Percentiles rank a stretch among this genome's conserved stretches.
These are phyloP conservation scores for Trametes sanguinea DNA, from an alignment of 768 basidiomycete genomes.

Conservation along the genomic window DNA sequence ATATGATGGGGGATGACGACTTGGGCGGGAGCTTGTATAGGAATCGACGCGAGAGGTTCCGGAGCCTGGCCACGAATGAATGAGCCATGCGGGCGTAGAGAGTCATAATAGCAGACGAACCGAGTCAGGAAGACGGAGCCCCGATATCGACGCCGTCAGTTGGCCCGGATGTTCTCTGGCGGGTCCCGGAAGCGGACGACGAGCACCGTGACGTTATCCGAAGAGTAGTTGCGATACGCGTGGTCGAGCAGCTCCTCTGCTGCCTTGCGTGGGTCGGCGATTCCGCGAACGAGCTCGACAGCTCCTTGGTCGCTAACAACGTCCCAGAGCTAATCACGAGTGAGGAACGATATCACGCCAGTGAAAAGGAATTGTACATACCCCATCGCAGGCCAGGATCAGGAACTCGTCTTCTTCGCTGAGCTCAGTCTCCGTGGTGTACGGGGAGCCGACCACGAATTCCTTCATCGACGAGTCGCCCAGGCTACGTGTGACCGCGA, in stretches of 20 bases:
- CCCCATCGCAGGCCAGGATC: slow-evolving; percentile 96
- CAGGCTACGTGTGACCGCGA: slow-evolving; percentile 93
- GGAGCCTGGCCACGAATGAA: slow-evolving; percentile 6
- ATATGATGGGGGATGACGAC: slow-evolving; percentile 16
- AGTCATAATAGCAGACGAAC: not conserved
- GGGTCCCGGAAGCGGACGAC: slow-evolving; percentile 78
- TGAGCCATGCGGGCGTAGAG: not conserved
- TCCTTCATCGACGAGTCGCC: slow-evolving; percentile 99
- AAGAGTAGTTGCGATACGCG: slow-evolving; percentile 85
- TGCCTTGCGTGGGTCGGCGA: slow-evolving; percentile 81
- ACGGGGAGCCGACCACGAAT: slow-evolving; percentile 96
- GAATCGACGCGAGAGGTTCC: slow-evolving; percentile 17
- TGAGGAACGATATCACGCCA: not conserved
- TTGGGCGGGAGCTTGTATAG: slow-evolving; percentile 20
- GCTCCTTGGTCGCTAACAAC: slow-evolving; percentile 90
- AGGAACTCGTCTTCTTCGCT: slow-evolving; percentile 92
- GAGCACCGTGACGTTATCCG: slow-evolving; percentile 92
- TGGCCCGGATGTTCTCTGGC: slow-evolving; percentile 22
- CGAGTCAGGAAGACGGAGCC: slow-evolving; percentile 17
- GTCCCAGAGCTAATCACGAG: slow-evolving; percentile 81
- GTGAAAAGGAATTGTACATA: slow-evolving; percentile 44
- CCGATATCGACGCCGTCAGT: slow-evolving; percentile 21
- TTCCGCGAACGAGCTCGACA: slow-evolving; percentile 76
- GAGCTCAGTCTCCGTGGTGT: slow-evolving; percentile 96
- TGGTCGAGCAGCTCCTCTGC: slow-evolving; percentile 74